phyloP scores from a whole-genome alignment of 1,284 basidiomycete genomes.

The Mycena citricolor region DNA sequence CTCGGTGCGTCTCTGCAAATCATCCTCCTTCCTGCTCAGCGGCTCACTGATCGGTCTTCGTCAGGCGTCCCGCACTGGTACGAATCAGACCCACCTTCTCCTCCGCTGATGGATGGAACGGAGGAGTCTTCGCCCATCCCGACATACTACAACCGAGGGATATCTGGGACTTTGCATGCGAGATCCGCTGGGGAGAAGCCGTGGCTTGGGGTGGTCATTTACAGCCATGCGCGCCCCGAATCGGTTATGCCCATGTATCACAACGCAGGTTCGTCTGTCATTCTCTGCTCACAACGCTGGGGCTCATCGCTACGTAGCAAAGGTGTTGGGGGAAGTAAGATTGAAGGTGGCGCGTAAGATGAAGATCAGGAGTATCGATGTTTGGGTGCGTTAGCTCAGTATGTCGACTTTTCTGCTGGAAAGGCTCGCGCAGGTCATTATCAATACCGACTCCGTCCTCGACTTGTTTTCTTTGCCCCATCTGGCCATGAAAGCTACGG shows the following conservation, averaged over 20 bases:
- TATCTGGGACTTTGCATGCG: slow-evolving; percentile 8
- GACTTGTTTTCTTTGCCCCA: slow-evolving; percentile 14
- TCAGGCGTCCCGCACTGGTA: slow-evolving; percentile 21
- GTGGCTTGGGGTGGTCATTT: slow-evolving; percentile 17
- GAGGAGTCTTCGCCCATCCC: slow-evolving; percentile 1
- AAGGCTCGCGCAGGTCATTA: slow-evolving; percentile 5
- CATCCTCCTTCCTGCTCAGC: neutral
- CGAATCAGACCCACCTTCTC: slow-evolving; percentile 11
- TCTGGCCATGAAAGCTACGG: slow-evolving; percentile 5
- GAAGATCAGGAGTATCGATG: slow-evolving; percentile 13
- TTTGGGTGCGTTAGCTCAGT: slow-evolving; percentile 15
- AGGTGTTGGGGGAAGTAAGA: slow-evolving; percentile 20
- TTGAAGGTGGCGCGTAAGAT: slow-evolving; percentile 6
- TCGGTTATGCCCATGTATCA: slow-evolving; percentile 17
- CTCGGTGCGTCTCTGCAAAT: slow-evolving; percentile 12
- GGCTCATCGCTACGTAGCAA: slow-evolving; percentile 2
- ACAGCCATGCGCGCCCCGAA: slow-evolving; percentile 19
- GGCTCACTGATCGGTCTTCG: neutral
- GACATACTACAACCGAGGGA: slow-evolving; percentile 3
- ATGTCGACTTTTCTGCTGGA: neutral
- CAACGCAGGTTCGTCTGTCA: no score
- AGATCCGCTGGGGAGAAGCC: slow-evolving; percentile 6
- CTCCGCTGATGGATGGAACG: slow-evolving; percentile 16
- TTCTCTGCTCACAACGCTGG: no score
- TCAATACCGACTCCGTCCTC: slow-evolving; percentile 14